Evolutionary conservation across 2,329 filamentous ascomycete genomes (phyloP).

Genomic region (Metarhizium robertsii): DNA sequence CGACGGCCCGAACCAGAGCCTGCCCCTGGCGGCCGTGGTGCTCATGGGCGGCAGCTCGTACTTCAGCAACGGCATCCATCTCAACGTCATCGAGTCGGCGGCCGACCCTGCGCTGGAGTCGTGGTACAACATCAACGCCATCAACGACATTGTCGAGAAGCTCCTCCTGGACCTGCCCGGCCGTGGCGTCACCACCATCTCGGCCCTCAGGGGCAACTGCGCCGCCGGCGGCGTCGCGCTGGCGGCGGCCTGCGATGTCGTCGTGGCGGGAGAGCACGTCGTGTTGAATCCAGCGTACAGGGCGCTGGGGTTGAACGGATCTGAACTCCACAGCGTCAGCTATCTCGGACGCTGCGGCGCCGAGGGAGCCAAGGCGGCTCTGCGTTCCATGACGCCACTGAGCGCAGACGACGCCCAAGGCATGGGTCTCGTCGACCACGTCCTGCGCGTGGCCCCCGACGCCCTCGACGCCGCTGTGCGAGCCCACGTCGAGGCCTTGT

Average conservation of each 20-base stretch:
- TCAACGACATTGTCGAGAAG: slow-evolving; percentile 29
- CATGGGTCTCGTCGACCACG: slow-evolving; percentile 29
- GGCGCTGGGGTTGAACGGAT: slow-evolving; percentile 25
- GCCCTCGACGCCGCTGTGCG: slow-evolving; percentile 25
- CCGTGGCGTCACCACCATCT: slow-evolving; percentile 25
- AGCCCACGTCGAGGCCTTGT: slow-evolving; percentile 22
- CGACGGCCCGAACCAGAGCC: slow-evolving; percentile 6
- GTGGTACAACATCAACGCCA: slow-evolving; percentile 34
- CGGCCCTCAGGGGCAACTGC: slow-evolving; percentile 30
- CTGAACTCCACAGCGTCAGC: slow-evolving; percentile 30
- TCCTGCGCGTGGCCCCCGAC: slow-evolving; percentile 22
- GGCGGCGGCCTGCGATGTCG: slow-evolving; percentile 26
- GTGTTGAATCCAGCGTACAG: slow-evolving; percentile 33
- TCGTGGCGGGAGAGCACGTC: slow-evolving; percentile 26
- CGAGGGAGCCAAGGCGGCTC: slow-evolving; percentile 17
- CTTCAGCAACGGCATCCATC: slow-evolving; percentile 33
- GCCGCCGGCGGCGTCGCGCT: slow-evolving; percentile 33
- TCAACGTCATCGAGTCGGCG: slow-evolving; percentile 32
- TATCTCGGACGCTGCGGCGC: slow-evolving; percentile 28
- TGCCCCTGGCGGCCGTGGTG: slow-evolving; percentile 25
- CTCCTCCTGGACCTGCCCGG: slow-evolving; percentile 27
- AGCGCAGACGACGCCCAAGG: slow-evolving; percentile 26
- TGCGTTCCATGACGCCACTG: slow-evolving; percentile 28
- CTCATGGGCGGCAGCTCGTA: slow-evolving; percentile 28
- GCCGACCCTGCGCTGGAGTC: slow-evolving; percentile 27